These are phyloP conservation scores for Aspergillus costaricaensis DNA, from an alignment of 2,329 filamentous ascomycete genomes.

Conservation along the genomic window DNA sequence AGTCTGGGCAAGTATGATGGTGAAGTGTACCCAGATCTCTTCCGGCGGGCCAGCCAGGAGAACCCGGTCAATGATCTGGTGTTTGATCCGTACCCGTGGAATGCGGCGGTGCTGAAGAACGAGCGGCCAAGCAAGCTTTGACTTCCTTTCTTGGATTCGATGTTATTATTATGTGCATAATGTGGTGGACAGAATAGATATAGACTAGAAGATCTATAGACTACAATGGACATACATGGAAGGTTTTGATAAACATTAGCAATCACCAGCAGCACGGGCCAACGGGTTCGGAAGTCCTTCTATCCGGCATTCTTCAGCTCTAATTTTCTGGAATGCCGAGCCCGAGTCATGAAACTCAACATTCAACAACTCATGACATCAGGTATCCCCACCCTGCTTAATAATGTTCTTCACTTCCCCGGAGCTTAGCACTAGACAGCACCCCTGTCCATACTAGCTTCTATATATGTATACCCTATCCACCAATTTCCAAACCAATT, in stretches of 20 bases:
- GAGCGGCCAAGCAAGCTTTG: conserved; percentile 44
- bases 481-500: background rate
- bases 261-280: background rate
- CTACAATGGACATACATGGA: background rate
- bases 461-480: background rate
- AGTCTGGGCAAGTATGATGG: conserved; percentile 70
- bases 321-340: background rate
- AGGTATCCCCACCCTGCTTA: background rate
- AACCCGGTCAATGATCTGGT: conserved; percentile 73
- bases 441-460: too few species aligned
- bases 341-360: background rate
- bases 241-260: background rate
- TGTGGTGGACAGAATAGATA: background rate
- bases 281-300: background rate
- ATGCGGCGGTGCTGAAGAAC: conserved; percentile 61
- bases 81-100: conserved; percentile 71
- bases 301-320: background rate
- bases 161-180: background rate
- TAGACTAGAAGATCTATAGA: conserved; percentile 5
- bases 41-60: conserved; percentile 68
- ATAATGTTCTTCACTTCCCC: background rate
- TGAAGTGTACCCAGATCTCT: conserved; percentile 77
- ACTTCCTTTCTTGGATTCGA: conserved; percentile 5
- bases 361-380: background rate
- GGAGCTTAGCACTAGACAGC: too few species aligned